phyloP scores from a whole-genome alignment of 257 asterid genomes.

The Buddleja alternifolia region DNA sequence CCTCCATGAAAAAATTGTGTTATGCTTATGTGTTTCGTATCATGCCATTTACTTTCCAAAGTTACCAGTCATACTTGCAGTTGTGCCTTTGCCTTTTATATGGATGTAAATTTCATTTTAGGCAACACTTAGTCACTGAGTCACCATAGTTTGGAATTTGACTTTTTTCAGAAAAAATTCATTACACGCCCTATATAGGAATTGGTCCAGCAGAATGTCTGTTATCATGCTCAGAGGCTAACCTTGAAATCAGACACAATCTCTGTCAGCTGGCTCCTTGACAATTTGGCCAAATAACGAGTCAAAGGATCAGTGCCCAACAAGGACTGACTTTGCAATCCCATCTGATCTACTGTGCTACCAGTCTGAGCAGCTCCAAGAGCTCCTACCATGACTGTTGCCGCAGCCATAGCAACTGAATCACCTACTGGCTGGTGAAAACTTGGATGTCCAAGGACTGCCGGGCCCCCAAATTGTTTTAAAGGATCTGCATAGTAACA shows the following conservation, averaged over 20 bases:
- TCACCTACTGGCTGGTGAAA: slow-evolving; percentile 81
- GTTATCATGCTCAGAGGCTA: slow-evolving; percentile 30
- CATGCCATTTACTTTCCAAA: not conserved
- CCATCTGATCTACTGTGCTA: slow-evolving; percentile 46
- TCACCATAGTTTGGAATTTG: not conserved
- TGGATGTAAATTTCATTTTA: slow-evolving; percentile 4
- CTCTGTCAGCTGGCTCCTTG: slow-evolving; percentile 78
- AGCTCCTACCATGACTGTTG: slow-evolving; percentile 84
- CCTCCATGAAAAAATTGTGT: not conserved
- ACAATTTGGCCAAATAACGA: slow-evolving; percentile 78
- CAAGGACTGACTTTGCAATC: slow-evolving; percentile 44
- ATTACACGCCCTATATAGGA: not conserved
- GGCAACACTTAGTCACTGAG: slow-evolving; percentile 11
- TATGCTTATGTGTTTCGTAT: too few species aligned
- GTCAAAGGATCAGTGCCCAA: slow-evolving; percentile 80
- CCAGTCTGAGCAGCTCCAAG: slow-evolving; percentile 78
- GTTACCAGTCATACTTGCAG: slow-evolving; percentile 5
- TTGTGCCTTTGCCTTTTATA: not conserved
- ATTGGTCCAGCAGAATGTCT: not conserved
- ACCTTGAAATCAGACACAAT: slow-evolving; percentile 79
- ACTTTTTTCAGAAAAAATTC: not conserved
- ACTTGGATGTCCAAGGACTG: slow-evolving; percentile 54
- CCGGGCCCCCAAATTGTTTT: slow-evolving; percentile 66
- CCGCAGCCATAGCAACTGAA: slow-evolving; percentile 80
- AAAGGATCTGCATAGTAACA: slow-evolving; percentile 51